Percentiles rank a stretch among this genome's conserved stretches.
These are phyloP conservation scores for Xylariaceae sp. DNA, from an alignment of 2,329 filamentous ascomycete species.

Conservation along the genomic window DNA sequence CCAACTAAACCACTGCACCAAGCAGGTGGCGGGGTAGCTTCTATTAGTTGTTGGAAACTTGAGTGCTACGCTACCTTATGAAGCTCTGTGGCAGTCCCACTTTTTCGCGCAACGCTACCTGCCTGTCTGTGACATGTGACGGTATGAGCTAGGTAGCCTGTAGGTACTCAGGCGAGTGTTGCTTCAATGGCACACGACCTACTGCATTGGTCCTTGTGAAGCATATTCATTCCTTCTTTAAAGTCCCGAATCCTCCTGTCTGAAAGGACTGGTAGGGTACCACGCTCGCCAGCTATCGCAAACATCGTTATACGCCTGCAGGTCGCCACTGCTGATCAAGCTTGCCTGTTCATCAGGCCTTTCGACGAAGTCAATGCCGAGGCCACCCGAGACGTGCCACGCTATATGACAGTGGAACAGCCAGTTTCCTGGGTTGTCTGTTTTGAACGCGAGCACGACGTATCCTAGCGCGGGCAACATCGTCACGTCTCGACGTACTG, in stretches of 20 bases:
- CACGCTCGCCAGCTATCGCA: conserved; percentile 4
- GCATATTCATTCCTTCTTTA: not conserved
- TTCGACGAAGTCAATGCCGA: conserved; percentile 14
- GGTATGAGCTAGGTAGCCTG: too few relatives aligned
- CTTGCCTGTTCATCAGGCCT: not conserved
- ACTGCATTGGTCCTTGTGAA: too few relatives aligned
- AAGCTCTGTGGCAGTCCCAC: too few relatives aligned
- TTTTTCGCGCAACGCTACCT: too few relatives aligned
- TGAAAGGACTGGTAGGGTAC: conserved; percentile 2
- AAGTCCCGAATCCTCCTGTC: conserved; percentile 6
- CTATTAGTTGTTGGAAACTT: too few relatives aligned
- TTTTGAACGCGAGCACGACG: conserved; percentile 42
- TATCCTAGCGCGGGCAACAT: conserved; percentile 42
- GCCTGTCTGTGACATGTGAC: too few relatives aligned
- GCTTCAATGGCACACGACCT: too few relatives aligned
- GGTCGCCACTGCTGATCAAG: not conserved
- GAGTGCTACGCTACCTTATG: too few relatives aligned
- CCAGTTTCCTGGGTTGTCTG: conserved; percentile 47
- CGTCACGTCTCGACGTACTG: conserved; percentile 43
- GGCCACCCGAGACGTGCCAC: conserved; percentile 12
- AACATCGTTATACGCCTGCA: conserved; percentile 1
- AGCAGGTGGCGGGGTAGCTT: too few relatives aligned
- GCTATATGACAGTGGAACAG: conserved; percentile 19
- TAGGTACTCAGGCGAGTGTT: too few relatives aligned
- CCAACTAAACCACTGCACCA: too few relatives aligned